Evolutionary conservation across 1,139 yeast genomes (phyloP).

Genomic region (Protomyces gravidus): DNA sequence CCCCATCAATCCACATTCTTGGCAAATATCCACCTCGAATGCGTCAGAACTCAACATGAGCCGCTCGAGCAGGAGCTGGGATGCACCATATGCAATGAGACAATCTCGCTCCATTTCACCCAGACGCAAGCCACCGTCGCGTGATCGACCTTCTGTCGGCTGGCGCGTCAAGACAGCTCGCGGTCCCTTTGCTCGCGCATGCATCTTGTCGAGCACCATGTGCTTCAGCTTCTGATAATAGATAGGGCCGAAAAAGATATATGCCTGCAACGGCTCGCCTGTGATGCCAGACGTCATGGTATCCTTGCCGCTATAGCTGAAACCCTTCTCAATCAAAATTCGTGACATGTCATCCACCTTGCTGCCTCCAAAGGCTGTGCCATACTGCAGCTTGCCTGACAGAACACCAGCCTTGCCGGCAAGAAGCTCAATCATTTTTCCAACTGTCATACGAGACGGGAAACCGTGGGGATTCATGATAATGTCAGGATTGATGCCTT

Average conservation of each 20-base stretch:
- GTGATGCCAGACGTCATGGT: conserved; percentile 98
- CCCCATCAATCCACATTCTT: conserved; percentile 96
- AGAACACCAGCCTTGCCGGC: conserved; percentile 97
- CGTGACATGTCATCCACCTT: conserved; percentile 93
- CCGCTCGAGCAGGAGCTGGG: conserved; percentile 86
- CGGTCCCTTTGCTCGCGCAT: conserved; percentile 99
- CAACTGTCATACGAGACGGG: conserved; percentile 99
- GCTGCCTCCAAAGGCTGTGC: conserved; percentile 97
- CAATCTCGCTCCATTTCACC: conserved; percentile 99
- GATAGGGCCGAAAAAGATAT: conserved; percentile 96
- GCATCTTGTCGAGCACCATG: conserved; percentile 99
- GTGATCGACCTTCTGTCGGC: conserved; percentile 98
- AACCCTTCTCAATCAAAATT: conserved; percentile 84
- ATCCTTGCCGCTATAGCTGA: conserved; percentile 92
- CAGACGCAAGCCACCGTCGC: conserved; percentile 97
- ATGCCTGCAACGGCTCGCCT: conserved; percentile 95
- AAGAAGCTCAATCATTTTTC: conserved; percentile 93
- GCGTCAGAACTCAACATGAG: conserved; percentile 97
- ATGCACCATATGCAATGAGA: conserved; percentile 98
- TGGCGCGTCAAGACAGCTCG: conserved; percentile 96
- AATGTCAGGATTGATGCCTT: conserved; percentile 87
- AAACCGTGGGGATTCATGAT: conserved; percentile 99
- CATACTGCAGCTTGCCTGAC: conserved; percentile 86
- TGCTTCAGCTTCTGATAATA: conserved; percentile 97
- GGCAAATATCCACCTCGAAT: conserved; percentile 92